These are phyloP conservation scores for Besnoitia besnoiti DNA, from an alignment of 169 alveolate species.

Conservation along the genomic window DNA sequence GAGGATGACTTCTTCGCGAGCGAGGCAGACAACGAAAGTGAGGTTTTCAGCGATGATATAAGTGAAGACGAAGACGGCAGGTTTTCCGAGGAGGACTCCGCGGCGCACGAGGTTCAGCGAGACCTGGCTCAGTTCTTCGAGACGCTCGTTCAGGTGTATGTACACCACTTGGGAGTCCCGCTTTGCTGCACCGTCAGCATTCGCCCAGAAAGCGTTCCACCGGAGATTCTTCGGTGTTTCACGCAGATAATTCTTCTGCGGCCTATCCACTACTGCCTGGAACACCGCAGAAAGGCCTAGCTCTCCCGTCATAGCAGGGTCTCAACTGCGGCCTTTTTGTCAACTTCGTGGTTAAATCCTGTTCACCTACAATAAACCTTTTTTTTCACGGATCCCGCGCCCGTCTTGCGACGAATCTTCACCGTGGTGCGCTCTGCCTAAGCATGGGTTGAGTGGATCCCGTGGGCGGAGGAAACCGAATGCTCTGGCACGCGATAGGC, in stretches of 20 bases:
- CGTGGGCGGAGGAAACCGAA: no score
- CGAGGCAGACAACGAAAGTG: no score
- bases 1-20: no score
- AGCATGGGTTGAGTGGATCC: no score
- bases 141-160: constrained; percentile 36
- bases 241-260: neutral
- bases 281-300: neutral
- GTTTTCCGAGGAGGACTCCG: neutral
- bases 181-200: constrained; percentile 34
- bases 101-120: constrained; percentile 21
- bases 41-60: neutral
- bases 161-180: constrained; percentile 33
- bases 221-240: neutral
- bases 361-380: no score
- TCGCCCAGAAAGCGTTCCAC: constrained; percentile 28
- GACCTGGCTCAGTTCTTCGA: constrained; percentile 25
- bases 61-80: neutral
- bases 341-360: no score
- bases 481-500: no score
- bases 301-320: no score
- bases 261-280: neutral
- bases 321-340: no score
- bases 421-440: no score
- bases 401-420: no score
- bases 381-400: no score